These are phyloP conservation scores for Coemansia sp. DNA, from an alignment of 192 early-diverging fungal genomes.

Conservation along the genomic window DNA sequence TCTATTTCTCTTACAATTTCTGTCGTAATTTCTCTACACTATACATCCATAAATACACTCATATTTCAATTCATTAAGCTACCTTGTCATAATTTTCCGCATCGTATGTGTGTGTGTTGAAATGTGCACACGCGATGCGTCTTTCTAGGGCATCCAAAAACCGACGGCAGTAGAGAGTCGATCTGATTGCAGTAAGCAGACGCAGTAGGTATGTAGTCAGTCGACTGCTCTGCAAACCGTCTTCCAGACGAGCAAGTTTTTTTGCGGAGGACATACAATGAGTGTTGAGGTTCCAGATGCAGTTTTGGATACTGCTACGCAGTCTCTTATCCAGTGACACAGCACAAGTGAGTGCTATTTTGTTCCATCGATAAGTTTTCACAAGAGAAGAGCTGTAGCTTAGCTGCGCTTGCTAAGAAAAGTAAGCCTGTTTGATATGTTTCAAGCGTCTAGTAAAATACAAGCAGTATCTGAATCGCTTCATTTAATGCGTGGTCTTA, in stretches of 20 bases:
- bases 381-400: neutral
- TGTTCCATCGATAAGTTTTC: slow-evolving; percentile 16
- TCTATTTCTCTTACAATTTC: neutral
- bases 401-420: neutral
- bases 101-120: neutral
- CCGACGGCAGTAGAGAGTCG: slow-evolving; percentile 13
- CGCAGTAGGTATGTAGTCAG: slow-evolving; percentile 13
- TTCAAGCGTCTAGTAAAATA: neutral
- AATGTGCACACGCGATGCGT: neutral
- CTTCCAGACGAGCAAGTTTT: neutral
- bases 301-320: slow-evolving; percentile 29
- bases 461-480: neutral
- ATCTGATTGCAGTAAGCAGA: slow-evolving; percentile 8
- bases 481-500: neutral
- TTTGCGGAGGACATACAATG: neutral
- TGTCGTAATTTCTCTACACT: neutral
- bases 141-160: neutral
- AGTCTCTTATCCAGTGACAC: slow-evolving; percentile 20
- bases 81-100: neutral
- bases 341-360: neutral
- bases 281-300: slow-evolving; percentile 14
- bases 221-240: slow-evolving; percentile 1
- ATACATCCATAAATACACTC: neutral
- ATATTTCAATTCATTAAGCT: neutral
- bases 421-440: neutral